Evolutionary conservation across 2,329 filamentous ascomycete genomes (phyloP).

Genomic region (Penicillium sp.): DNA sequence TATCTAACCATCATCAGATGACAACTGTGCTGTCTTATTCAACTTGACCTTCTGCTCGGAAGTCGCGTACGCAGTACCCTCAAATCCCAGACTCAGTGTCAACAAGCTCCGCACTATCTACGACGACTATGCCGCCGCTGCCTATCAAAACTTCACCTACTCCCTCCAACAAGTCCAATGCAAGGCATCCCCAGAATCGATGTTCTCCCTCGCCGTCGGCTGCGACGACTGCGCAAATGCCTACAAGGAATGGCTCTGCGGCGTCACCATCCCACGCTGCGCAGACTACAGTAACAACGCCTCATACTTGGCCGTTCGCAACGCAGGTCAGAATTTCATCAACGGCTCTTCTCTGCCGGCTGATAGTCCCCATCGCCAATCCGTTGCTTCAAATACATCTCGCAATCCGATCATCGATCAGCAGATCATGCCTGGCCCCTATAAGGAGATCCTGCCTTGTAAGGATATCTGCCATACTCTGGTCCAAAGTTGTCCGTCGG

Average conservation of each 20-base stretch:
- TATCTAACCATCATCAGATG: slow-evolving; percentile 49
- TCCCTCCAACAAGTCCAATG: slow-evolving; percentile 83
- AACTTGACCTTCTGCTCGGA: slow-evolving; percentile 86
- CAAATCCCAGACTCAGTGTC: slow-evolving; percentile 66
- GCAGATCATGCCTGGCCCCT: slow-evolving; percentile 75
- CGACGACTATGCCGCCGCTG: slow-evolving; percentile 67
- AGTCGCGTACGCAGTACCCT: slow-evolving; percentile 87
- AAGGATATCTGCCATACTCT: slow-evolving; percentile 83
- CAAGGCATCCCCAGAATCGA: slow-evolving; percentile 68
- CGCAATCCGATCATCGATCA: slow-evolving; percentile 72
- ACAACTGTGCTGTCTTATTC: slow-evolving; percentile 81
- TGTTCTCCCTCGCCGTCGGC: slow-evolving; percentile 75
- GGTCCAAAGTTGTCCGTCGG: slow-evolving; percentile 78
- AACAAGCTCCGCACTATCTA: slow-evolving; percentile 68
- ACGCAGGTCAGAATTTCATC: slow-evolving; percentile 67
- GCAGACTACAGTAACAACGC: slow-evolving; percentile 69
- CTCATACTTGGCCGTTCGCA: slow-evolving; percentile 64
- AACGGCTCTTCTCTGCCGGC: slow-evolving; percentile 61
- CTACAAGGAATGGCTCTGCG: slow-evolving; percentile 95
- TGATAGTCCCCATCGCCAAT: slow-evolving; percentile 32
- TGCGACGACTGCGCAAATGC: slow-evolving; percentile 74
- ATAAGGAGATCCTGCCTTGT: slow-evolving; percentile 90
- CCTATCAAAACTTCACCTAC: slow-evolving; percentile 77
- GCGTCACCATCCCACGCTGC: slow-evolving; percentile 88
- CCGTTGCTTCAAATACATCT: slow-evolving; percentile 54